A percentile compares a stretch with the other conserved stretches of the same genome.
phyloP scores from a whole-genome alignment of 2,329 filamentous ascomycete genomes.

The Akanthomyces uredinophilus region DNA sequence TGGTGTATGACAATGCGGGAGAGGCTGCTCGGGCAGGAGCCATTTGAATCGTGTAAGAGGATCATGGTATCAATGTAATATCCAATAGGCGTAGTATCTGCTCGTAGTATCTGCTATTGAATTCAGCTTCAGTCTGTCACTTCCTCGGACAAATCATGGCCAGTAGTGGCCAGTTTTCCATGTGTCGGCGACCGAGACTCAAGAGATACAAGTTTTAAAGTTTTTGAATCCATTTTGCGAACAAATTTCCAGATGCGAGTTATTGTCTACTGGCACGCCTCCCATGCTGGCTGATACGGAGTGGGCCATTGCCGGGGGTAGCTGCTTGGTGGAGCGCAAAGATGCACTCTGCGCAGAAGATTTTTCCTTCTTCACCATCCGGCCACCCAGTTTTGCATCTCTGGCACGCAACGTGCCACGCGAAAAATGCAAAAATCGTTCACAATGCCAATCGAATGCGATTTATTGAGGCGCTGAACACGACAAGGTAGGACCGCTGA shows the following conservation, averaged over 20 bases:
- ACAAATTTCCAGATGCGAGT: no score
- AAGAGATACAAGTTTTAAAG: no score
- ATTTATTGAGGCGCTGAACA: neutral
- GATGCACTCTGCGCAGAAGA: neutral
- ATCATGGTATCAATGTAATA: constrained; percentile 3
- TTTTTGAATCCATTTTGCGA: no score
- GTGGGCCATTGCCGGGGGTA: neutral
- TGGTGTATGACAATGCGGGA: constrained; percentile 52
- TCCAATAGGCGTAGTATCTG: neutral
- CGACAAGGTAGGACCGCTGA: neutral
- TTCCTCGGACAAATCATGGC: neutral
- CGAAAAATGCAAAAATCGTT: neutral
- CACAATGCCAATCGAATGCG: neutral
- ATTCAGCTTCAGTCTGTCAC: neutral
- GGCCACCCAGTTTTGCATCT: neutral
- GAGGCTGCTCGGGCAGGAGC: constrained; percentile 56
- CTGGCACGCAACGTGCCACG: neutral
- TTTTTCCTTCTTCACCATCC: neutral
- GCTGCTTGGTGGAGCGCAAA: constrained; percentile 4
- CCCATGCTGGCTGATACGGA: neutral
- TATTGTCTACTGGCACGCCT: neutral
- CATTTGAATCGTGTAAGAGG: constrained; percentile 30
- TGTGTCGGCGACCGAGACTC: no score
- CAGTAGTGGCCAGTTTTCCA: no score
- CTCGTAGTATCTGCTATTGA: neutral